Evolutionary conservation across 441 rosid species (phyloP), one percentile per base, ranked within the genome.

Genomic region (Erodium trifolium): DNA sequence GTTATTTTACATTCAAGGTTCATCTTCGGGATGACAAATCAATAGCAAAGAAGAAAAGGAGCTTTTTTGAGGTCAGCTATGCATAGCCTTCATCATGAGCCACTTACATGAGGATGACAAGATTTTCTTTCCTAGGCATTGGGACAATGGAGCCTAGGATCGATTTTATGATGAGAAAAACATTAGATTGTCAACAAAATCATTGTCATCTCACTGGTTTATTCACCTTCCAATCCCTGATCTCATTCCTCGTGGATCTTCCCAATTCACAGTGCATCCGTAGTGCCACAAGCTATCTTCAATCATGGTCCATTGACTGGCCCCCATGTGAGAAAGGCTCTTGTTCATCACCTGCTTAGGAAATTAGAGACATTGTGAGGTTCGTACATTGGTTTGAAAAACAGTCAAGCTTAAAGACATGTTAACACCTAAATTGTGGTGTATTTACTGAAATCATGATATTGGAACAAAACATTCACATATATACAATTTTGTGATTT

Each of bases 271-370:
- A 23, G 27, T 23, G 27, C 27, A 23, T 65, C 74, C 78, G 41
- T 39, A 68, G 41, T 49, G 73, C 53, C 73, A 64, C 73, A 77
- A 80, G 65, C 77, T 73, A 78, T 31, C 75, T 81, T 68, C 67
- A 70, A 35, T 79, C 83, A 69, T 72, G 76, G 72, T 70, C 82
- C 74, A 43, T 63, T 37, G 82, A 63, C 64, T 70, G 77, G 2
- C 47, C 47, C 41, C 73, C 82, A 17, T 70, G 84, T 18, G 82
- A 43, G 69, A 77, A 73, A n/a, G 51, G 83, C 57, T 71, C 82
- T 23, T 76, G 88, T 65, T 80, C 86, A 34, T 63, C 83, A 76
- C 84, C 90, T 85, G 90, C 68, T 83, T 72, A 73, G 51, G 14
- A 51, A 51, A 49, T 11, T 12, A 12, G 3, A 49, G 5, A 12